Base-by-base conservation (phyloP, 2,329 filamentous ascomycete genomes). In the Pseudogymnoascus sp. region DNA sequence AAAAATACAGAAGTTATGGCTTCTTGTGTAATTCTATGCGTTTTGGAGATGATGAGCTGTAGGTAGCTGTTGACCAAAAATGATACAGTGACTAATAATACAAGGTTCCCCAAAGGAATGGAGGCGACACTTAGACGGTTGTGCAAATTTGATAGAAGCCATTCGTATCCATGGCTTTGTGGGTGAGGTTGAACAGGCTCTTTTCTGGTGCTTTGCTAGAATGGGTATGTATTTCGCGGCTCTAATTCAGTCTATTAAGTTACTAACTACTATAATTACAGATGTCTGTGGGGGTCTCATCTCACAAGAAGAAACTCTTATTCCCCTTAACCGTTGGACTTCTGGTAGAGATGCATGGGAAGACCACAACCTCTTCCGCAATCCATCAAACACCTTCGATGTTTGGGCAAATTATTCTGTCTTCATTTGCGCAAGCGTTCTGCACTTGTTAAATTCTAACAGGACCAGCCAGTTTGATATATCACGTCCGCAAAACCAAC, bases 161-260 rank as follows among this genome's bases (percentile, higher is more conserved):
- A 77, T 79, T 2, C 79, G 77, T 0, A 80, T 82, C 42, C 78
- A 81, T 65, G 81, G 81, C 0, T 81, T 82, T 64, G 77, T 77
- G 0, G 79, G 79, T 0, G 79, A 79, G 2, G 73, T 81, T 2
- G 75, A 81, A 14, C 77, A 82, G 67, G 80, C 81, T 1, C 70
- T 83, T 0, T 83, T 83, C 64, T 83, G 81, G 81, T 82, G 79
- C 63, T 83, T 82, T 70, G 80, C 79, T 0, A 75, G 80, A 6
- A 83, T 83, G 80, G 79, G 74, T 76, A 64, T 59, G 67, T 64
- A 3, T 31, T 25, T 37, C 2, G 18, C 21, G 18, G 6, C 40
- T 61, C 21, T 11, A 21, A 56, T 50, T 59, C n/a, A 21, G n/a
- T 12, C 31, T 25, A 1, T 5, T 56, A 11, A 18, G 10, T n/a